Percentiles rank a stretch among this genome's conserved stretches.
Conservation (phyloP, 2,329 filamentous ascomycete genomes). For the Paraconiothyrium brasiliense region DNA sequence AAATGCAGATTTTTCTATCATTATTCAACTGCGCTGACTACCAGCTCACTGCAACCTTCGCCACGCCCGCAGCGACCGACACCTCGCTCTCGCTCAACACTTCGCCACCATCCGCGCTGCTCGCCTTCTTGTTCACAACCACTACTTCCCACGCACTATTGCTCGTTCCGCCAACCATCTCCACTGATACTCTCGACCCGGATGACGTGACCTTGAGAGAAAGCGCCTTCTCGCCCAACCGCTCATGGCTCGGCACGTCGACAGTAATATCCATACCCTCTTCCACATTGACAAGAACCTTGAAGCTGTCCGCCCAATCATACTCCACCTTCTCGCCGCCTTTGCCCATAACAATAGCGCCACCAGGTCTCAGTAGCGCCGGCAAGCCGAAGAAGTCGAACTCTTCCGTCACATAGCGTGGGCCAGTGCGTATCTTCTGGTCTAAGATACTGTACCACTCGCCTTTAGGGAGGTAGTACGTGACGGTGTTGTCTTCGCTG, state of each 20-base stretch:
- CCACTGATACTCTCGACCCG: slow-evolving; percentile 9
- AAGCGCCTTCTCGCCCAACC: background rate
- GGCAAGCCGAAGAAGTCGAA: slow-evolving; percentile 22
- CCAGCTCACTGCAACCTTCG: background rate
- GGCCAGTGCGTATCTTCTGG: slow-evolving; percentile 21
- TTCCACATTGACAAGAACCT: slow-evolving; percentile 19
- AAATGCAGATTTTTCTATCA: too few species aligned
- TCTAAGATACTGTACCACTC: slow-evolving; percentile 25
- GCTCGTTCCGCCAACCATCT: slow-evolving; percentile 9
- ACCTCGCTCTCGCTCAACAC: background rate
- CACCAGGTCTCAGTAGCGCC: slow-evolving; percentile 20
- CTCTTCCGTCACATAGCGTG: slow-evolving; percentile 22
- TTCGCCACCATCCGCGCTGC: slow-evolving; percentile 7
- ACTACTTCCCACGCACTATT: slow-evolving; percentile 5
- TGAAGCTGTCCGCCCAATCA: slow-evolving; percentile 18
- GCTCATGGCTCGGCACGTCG: slow-evolving; percentile 20
- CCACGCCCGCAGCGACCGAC: background rate
- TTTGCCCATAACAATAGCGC: slow-evolving; percentile 19
- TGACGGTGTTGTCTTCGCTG: slow-evolving; percentile 16
- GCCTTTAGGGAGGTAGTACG: slow-evolving; percentile 21
- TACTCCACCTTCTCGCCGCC: slow-evolving; percentile 22
- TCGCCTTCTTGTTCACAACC: slow-evolving; percentile 13
- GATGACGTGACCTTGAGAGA: slow-evolving; percentile 11
- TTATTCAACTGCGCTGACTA: background rate
- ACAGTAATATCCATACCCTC: slow-evolving; percentile 21